These are phyloP conservation scores for Magnaporthales sp. DNA, from an alignment of 2,329 filamentous ascomycete species.

Conservation along the genomic window DNA sequence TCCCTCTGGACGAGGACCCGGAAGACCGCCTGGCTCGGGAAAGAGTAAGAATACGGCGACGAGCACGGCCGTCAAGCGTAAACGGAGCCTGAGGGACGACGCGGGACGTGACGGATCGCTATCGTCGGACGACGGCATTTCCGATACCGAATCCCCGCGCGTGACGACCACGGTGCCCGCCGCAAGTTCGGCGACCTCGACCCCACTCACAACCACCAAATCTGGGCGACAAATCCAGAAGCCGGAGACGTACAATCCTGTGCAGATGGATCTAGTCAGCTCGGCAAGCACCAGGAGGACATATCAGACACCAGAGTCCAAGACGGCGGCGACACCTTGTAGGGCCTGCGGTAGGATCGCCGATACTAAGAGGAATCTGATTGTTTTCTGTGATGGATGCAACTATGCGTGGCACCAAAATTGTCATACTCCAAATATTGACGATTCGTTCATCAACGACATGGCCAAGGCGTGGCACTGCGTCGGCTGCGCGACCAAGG, in stretches of 20 bases:
- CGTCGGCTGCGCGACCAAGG: constrained; percentile 43
- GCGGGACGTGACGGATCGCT: constrained; percentile 7
- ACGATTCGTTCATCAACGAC: constrained; percentile 58
- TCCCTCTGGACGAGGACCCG: neutral
- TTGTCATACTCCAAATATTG: constrained; percentile 69
- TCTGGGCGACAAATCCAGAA: constrained; percentile 66
- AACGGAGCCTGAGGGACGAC: constrained; percentile 12
- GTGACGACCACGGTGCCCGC: constrained; percentile 12
- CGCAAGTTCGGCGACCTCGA: constrained; percentile 23
- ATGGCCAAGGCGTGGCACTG: constrained; percentile 67
- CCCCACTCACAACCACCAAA: constrained; percentile 59
- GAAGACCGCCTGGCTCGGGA: neutral
- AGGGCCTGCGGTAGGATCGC: constrained; percentile 56
- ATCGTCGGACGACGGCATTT: constrained; percentile 6
- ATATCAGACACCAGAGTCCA: neutral
- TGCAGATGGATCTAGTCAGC: constrained; percentile 31
- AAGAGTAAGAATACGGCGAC: neutral
- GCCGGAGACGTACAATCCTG: constrained; percentile 52
- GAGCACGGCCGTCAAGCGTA: constrained; percentile 8
- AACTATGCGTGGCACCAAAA: constrained; percentile 73
- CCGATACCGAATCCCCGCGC: constrained; percentile 19
- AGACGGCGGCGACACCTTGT: constrained; percentile 7
- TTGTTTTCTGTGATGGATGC: constrained; percentile 81
- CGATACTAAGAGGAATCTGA: constrained; percentile 65
- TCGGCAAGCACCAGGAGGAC: constrained; percentile 1